A percentile compares a stretch with the other conserved stretches of the same genome.
Evolutionary conservation across 306 rosid genomes (phyloP).

Genomic region (Vicia faba): DNA sequence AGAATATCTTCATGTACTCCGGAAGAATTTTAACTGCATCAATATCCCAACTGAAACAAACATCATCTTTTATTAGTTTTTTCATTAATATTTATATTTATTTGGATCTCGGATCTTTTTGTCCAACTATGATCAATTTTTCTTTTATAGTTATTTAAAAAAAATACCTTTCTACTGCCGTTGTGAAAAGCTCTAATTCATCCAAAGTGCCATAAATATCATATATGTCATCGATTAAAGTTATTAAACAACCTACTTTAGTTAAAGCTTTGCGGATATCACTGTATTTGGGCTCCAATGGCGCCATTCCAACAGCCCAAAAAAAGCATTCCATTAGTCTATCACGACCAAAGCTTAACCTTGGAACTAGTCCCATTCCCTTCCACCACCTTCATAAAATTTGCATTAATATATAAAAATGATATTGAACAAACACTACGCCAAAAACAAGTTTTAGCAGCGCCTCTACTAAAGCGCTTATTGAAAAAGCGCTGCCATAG

Average conservation of each 20-base stretch:
- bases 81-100: no score
- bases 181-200: conserved; percentile 54
- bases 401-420: not conserved
- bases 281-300: conserved; percentile 31
- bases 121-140: no score
- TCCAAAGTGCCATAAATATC: conserved; percentile 62
- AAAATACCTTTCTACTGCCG: conserved; percentile 48
- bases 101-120: no score
- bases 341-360: conserved; percentile 53
- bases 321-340: conserved; percentile 58
- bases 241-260: conserved; percentile 45
- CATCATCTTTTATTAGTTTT: not conserved
- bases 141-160: no score
- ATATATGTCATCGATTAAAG: conserved; percentile 56
- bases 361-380: conserved; percentile 47
- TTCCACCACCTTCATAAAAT: conserved; percentile 69
- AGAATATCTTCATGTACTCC: no score
- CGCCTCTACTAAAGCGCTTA: no score
- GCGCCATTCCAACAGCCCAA: conserved; percentile 52
- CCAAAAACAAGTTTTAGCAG: no score
- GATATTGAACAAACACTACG: no score
- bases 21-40: conserved; percentile 46
- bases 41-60: conserved; percentile 57
- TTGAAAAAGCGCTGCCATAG: no score
- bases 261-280: conserved; percentile 51